Percentiles rank a stretch among this genome's conserved stretches.
Evolutionary conservation across 805 yeast species (phyloP).

Genomic region (Clavispora vitiphila): DNA sequence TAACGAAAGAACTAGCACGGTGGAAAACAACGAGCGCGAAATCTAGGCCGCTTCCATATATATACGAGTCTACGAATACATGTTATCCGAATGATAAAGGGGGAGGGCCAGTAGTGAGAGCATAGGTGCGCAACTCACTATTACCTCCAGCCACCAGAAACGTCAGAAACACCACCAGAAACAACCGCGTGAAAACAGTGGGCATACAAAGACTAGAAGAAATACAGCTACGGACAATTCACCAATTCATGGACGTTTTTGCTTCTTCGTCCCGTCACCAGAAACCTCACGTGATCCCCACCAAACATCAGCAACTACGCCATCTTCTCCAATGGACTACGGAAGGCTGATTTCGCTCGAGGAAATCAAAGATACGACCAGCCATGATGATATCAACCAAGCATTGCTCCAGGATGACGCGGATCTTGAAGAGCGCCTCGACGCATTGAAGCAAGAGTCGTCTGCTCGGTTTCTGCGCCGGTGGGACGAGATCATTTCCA

Average conservation of each 20-base stretch:
- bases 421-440: constrained; percentile 16
- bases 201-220: too few relatives aligned
- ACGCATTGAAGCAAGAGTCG: constrained; percentile 17
- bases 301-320: not conserved
- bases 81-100: not conserved
- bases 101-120: too few relatives aligned
- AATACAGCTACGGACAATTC: too few relatives aligned
- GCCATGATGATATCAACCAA: not conserved
- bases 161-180: too few relatives aligned
- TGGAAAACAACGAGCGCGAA: constrained; percentile 19
- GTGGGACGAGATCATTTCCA: constrained; percentile 52
- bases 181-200: too few relatives aligned
- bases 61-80: not conserved
- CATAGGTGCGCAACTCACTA: too few relatives aligned
- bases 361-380: constrained; percentile 8
- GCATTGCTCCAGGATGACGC: not conserved
- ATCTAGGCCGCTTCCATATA: not conserved
- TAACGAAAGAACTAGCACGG: constrained; percentile 43
- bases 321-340: not conserved
- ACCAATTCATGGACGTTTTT: too few relatives aligned
- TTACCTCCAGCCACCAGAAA: too few relatives aligned
- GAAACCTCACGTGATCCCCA: not conserved
- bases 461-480: constrained; percentile 18
- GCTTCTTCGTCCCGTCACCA: too few relatives aligned
- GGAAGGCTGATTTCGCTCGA: constrained; percentile 21